phyloP scores from a whole-genome alignment of 345 rosid species.

The Syzygium aromaticum region DNA sequence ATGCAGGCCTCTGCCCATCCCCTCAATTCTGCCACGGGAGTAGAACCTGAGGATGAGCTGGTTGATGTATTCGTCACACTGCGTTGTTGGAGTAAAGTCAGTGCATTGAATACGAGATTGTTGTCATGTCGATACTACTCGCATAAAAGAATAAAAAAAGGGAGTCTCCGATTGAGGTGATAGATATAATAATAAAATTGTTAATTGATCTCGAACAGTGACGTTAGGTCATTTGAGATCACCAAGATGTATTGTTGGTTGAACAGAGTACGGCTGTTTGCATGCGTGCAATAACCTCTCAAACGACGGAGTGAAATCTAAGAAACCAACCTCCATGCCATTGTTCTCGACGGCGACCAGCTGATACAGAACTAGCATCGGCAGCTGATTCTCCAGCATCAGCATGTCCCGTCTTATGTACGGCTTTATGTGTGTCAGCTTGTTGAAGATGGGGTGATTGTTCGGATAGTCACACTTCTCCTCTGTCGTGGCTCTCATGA shows the following conservation, averaged over 20 bases:
- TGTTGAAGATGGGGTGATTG: constrained; percentile 38
- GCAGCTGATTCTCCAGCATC: constrained; percentile 48
- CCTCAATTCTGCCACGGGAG: background rate
- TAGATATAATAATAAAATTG: background rate
- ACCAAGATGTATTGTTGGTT: background rate
- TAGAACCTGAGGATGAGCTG: background rate
- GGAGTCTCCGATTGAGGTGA: background rate
- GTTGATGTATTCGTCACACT: background rate
- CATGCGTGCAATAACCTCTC: background rate
- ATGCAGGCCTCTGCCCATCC: background rate
- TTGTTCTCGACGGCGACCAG: constrained; percentile 18
- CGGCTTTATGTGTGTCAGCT: constrained; percentile 25
- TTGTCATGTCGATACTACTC: background rate
- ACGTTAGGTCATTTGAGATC: background rate
- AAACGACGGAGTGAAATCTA: background rate
- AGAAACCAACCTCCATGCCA: background rate
- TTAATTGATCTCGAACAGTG: background rate
- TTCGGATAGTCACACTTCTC: constrained; percentile 17
- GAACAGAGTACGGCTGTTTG: background rate
- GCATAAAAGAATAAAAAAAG: background rate
- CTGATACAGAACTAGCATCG: constrained; percentile 23
- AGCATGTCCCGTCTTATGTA: constrained; percentile 42
- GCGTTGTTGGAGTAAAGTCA: background rate
- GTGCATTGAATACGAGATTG: background rate
- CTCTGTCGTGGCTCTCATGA: constrained; percentile 5